A percentile compares a stretch with the other conserved stretches of the same genome.
Conservation (phyloP, 805 yeast genomes). For the Zygotorulaspora sp. region DNA sequence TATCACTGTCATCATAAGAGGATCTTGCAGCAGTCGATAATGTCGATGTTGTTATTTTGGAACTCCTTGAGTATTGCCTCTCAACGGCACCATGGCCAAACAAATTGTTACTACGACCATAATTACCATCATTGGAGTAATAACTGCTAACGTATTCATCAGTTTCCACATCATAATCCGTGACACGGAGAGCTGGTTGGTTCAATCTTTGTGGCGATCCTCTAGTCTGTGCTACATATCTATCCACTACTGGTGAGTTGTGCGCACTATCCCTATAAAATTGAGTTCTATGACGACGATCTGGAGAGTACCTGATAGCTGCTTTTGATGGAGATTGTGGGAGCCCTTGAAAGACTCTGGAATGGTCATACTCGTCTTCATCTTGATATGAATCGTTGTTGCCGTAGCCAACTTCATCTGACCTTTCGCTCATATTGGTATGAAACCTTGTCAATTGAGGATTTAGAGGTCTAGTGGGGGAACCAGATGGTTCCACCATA, state of each 20-base stretch:
- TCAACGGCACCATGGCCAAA: conserved; percentile 9
- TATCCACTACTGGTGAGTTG: conserved; percentile 39
- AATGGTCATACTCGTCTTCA: conserved; percentile 23
- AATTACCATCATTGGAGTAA: conserved; percentile 15
- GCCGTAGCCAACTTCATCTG: conserved; percentile 10
- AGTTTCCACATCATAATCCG: conserved; percentile 39
- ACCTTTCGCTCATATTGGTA: conserved; percentile 25
- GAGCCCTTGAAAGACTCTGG: conserved; percentile 33
- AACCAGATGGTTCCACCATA: conserved; percentile 31
- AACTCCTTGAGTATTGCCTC: conserved; percentile 23
- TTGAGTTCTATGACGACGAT: conserved; percentile 35
- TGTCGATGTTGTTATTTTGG: conserved; percentile 22
- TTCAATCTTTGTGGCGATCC: conserved; percentile 68
- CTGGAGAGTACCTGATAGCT: conserved; percentile 38
- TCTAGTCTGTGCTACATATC: conserved; percentile 61
- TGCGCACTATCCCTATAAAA: conserved; percentile 32
- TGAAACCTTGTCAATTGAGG: conserved; percentile 29
- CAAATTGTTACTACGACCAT: conserved; percentile 10
- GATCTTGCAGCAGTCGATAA: conserved; percentile 27
- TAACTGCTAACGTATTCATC: conserved; percentile 23
- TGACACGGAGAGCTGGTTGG: conserved; percentile 47
- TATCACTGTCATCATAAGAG: conserved; percentile 19
- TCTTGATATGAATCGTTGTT: conserved; percentile 8
- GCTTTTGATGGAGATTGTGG: conserved; percentile 41
- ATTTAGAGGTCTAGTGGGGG: conserved; percentile 28